Evolutionary conservation across 371 early-diverging fungal genomes (phyloP).

Genomic region (Sporodiniella umbellata): DNA sequence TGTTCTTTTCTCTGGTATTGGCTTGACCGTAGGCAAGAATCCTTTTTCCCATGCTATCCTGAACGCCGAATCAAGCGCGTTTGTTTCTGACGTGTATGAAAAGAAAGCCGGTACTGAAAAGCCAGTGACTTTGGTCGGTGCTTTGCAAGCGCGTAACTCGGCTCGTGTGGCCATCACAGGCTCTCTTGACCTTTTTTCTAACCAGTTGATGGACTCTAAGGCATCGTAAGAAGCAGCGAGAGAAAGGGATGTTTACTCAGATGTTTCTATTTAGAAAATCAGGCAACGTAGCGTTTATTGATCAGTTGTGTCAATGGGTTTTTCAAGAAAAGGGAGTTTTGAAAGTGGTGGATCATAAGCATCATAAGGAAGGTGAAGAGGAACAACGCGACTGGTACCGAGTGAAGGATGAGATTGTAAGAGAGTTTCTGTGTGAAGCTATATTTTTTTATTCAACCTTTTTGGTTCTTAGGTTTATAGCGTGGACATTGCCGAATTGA

Average conservation of each 20-base stretch:
- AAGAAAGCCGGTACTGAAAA: conserved; percentile 17
- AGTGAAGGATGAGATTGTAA: conserved; percentile 87
- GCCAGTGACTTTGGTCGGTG: conserved; percentile 65
- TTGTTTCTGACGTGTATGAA: conserved; percentile 40
- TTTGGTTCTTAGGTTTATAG: conserved; percentile 78
- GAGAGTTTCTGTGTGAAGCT: too few relatives aligned
- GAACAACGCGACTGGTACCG: conserved; percentile 76
- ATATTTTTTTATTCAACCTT: too few relatives aligned
- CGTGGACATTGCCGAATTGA: conserved; percentile 76
- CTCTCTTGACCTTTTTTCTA: conserved; percentile 75
- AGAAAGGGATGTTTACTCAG: neutral
- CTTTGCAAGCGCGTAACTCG: conserved; percentile 85
- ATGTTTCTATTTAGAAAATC: too few relatives aligned
- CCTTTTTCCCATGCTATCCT: conserved; percentile 70
- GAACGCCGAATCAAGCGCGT: conserved; percentile 60
- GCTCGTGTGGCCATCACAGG: conserved; percentile 87
- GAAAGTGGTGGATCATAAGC: conserved; percentile 55
- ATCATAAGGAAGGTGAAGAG: conserved; percentile 69
- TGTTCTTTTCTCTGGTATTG: conserved; percentile 77
- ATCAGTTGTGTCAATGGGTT: conserved; percentile 81
- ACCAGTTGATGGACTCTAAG: conserved; percentile 37
- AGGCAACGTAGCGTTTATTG: conserved; percentile 73
- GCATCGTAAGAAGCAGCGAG: conserved; percentile 12
- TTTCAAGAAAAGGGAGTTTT: conserved; percentile 93
- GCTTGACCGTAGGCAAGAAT: conserved; percentile 53